These are phyloP conservation scores for Seiridium unicorne DNA, from an alignment of 2,329 filamentous ascomycete genomes.

Conservation along the genomic window DNA sequence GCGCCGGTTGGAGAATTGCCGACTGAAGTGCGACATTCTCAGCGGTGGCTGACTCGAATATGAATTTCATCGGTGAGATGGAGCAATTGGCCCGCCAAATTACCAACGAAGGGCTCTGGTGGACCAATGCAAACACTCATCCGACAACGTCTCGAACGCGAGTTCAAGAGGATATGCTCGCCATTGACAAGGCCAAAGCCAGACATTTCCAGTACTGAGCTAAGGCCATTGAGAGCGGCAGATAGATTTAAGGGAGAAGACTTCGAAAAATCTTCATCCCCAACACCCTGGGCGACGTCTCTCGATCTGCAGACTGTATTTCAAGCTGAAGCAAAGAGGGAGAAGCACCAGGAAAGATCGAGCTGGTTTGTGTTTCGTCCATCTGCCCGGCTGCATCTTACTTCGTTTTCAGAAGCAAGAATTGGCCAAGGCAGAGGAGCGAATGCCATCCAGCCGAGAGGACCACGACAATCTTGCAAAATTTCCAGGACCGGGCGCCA, in stretches of 20 bases:
- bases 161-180: constrained; percentile 43
- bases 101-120: constrained; percentile 3
- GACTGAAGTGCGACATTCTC: constrained; percentile 88
- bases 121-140: constrained; percentile 52
- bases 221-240: constrained; percentile 49
- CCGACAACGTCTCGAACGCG: constrained; percentile 69
- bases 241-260: constrained; percentile 75
- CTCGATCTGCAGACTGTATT: constrained; percentile 50
- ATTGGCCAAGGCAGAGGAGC: constrained; percentile 25
- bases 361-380: constrained; percentile 62
- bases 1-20: constrained; percentile 92
- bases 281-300: constrained; percentile 72
- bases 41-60: constrained; percentile 78
- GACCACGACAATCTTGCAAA: constrained; percentile 76
- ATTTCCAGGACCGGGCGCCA: constrained; percentile 50
- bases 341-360: constrained; percentile 67
- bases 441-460: constrained; percentile 67
- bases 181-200: constrained; percentile 29
- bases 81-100: constrained; percentile 9
- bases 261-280: constrained; percentile 61
- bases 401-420: constrained; percentile 29
- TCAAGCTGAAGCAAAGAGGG: constrained; percentile 52
- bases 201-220: constrained; percentile 25
- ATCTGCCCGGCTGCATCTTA: constrained; percentile 6
- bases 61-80: constrained; percentile 77